A percentile compares a stretch with the other conserved stretches of the same genome.
Evolutionary conservation across 2,329 filamentous ascomycete species (phyloP).

Genomic region (Chaetothyriales sp.): DNA sequence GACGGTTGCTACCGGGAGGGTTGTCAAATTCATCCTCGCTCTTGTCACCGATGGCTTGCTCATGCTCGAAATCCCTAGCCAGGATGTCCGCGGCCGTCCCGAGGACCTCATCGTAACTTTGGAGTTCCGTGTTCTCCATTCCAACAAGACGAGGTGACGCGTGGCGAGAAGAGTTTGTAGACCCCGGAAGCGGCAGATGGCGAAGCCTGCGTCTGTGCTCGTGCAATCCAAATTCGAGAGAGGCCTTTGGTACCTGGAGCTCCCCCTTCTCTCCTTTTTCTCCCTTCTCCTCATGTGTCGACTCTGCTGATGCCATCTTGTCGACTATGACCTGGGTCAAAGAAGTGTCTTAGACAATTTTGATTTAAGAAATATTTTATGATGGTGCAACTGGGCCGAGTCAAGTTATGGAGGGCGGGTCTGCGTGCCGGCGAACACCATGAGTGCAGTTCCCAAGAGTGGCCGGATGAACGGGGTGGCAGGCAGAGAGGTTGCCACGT

Average conservation of each 20-base stretch:
- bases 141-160: slow-evolving; percentile 16
- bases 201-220: slow-evolving; percentile 7
- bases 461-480: slow-evolving; percentile 62
- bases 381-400: slow-evolving; percentile 18
- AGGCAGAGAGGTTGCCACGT: slow-evolving; percentile 78
- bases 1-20: slow-evolving; percentile 19
- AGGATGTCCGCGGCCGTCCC: slow-evolving; percentile 22
- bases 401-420: slow-evolving; percentile 90
- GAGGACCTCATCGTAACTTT: neutral
- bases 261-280: slow-evolving; percentile 1
- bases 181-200: slow-evolving; percentile 33
- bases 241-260: neutral
- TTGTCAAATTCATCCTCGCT: slow-evolving; percentile 24
- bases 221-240: neutral
- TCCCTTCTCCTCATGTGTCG: slow-evolving; percentile 1
- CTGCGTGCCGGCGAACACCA: slow-evolving; percentile 93
- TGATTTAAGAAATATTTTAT: neutral
- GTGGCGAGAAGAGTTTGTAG: slow-evolving; percentile 33
- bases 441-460: slow-evolving; percentile 79
- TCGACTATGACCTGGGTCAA: neutral
- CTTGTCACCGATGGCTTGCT: slow-evolving; percentile 60
- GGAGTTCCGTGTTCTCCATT: neutral
- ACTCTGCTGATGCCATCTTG: neutral
- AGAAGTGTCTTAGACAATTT: neutral
- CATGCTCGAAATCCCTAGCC: slow-evolving; percentile 63